Evolutionary conservation across 169 alveolate species (phyloP).

Genomic region (Cryptosporidium viatorum): DNA sequence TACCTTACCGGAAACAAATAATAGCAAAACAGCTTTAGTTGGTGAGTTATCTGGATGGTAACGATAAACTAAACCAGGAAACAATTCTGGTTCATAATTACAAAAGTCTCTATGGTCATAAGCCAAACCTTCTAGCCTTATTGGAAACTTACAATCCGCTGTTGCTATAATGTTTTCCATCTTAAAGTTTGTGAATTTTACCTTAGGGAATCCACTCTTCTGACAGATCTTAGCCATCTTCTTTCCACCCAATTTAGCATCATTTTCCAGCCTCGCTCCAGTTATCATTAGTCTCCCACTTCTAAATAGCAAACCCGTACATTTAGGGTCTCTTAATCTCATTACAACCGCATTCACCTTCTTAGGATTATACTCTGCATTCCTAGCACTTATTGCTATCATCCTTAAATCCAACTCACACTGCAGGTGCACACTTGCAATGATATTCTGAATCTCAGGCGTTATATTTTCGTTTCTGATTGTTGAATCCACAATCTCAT

Average conservation of each 20-base stretch:
- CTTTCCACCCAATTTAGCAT: conserved; percentile 92
- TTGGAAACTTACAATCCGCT: conserved; percentile 95
- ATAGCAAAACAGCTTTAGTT: conserved; percentile 94
- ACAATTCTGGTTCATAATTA: conserved; percentile 98
- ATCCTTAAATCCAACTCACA: conserved; percentile 90
- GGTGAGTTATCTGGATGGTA: conserved; percentile 78
- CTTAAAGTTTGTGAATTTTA: conserved; percentile 91
- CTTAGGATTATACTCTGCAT: conserved; percentile 97
- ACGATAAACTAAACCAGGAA: conserved; percentile 95
- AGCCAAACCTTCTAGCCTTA: conserved; percentile 95
- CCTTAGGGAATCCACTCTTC: conserved; percentile 89
- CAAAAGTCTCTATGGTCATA: conserved; percentile 91
- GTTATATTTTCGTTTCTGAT: conserved; percentile 77
- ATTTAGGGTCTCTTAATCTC: conserved; percentile 95
- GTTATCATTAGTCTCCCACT: conserved; percentile 97
- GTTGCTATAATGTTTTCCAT: conserved; percentile 98
- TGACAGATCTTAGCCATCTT: conserved; percentile 94
- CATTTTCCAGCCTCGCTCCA: conserved; percentile 94
- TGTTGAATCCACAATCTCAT: conserved; percentile 13
- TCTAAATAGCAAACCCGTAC: conserved; percentile 95
- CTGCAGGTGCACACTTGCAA: conserved; percentile 93
- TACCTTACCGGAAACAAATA: conserved; percentile 98
- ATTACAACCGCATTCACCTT: conserved; percentile 96
- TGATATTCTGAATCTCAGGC: conserved; percentile 94
- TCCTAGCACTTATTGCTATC: conserved; percentile 93